These are phyloP conservation scores for Seiridium unicorne DNA, from an alignment of 2,329 filamentous ascomycete genomes.

Conservation along the genomic window DNA sequence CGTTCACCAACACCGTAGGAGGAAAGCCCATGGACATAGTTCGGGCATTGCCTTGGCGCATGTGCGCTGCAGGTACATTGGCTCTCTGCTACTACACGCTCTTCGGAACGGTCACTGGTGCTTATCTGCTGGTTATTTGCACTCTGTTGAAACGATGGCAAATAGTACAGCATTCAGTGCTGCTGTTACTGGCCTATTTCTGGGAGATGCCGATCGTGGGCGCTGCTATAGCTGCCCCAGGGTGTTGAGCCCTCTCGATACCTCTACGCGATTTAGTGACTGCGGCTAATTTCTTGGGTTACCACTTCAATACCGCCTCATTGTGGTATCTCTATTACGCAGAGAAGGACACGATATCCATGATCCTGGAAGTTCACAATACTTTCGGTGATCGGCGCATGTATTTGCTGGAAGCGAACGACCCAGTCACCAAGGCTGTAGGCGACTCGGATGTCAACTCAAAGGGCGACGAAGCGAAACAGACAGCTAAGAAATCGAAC, in stretches of 20 bases:
- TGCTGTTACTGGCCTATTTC: slow-evolving; percentile 23
- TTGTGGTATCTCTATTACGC: slow-evolving; percentile 76
- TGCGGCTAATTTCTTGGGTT: slow-evolving; percentile 66
- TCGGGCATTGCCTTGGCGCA: slow-evolving; percentile 11
- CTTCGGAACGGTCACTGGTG: slow-evolving; percentile 17
- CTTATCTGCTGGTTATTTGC: slow-evolving; percentile 11
- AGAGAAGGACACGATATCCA: slow-evolving; percentile 55
- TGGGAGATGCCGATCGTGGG: slow-evolving; percentile 42
- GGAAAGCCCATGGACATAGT: slow-evolving; percentile 7
- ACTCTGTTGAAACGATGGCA: slow-evolving; percentile 11
- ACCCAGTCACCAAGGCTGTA: slow-evolving; percentile 13
- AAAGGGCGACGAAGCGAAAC: slow-evolving; percentile 4
- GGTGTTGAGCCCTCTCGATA: slow-evolving; percentile 58
- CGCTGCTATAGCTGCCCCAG: slow-evolving; percentile 31
- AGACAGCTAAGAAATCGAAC: not conserved
- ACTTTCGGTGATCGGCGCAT: slow-evolving; percentile 71
- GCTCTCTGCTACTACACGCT: slow-evolving; percentile 15
- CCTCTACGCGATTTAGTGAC: slow-evolving; percentile 71
- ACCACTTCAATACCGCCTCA: slow-evolving; percentile 73
- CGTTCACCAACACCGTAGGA: not conserved
- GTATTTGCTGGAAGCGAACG: slow-evolving; percentile 55
- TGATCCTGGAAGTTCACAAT: slow-evolving; percentile 75
- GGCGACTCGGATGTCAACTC: slow-evolving; percentile 10
- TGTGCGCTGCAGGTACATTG: slow-evolving; percentile 10
- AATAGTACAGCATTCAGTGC: slow-evolving; percentile 1